Base-by-base conservation (phyloP, 1,139 yeast species). In the Geotrichum reessii region DNA sequence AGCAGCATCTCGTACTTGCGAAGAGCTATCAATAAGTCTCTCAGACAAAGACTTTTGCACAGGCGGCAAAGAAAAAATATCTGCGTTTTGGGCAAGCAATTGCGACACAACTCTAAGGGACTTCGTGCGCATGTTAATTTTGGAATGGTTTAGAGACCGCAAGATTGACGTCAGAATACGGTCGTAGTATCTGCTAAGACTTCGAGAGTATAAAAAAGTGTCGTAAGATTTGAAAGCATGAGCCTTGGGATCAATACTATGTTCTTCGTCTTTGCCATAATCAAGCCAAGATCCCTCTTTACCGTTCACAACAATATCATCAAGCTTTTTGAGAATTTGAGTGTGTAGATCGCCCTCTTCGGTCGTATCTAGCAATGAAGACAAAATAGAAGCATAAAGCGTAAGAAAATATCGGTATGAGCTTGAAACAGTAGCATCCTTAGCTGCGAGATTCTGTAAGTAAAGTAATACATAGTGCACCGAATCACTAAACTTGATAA, bases 1-100 rank as follows among this genome's bases (percentile, higher is more conserved):
- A 1, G 85, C 84, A 0, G 95, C 88, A 67, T 86, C 92, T 61
- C 91, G 78, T 0, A 89, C 93, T 57, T 85, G 78, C 0, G 95
- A 82, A 0, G 92, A 86, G 0, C 77, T 67, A 63, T 87, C 93
- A 5, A 68, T 71, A 46, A 89, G 72, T 55, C 84, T 73, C 9
- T 71, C 74, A 0, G 83, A 75, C 4, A 89, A 74, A 0, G 86
- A 77, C 8, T 73, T 74, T 63, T 80, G 84, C 4, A 88, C 79
- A 25, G 74, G 72, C 0, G 82, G 78, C 1, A 80, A 73, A 1
- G 77, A 69, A 49, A 87, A 70, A 40, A 87, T 71, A 0, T 73
- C 65, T 0, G 83, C 77, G 57, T 86, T 86, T 37, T 75, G 76
- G n/a, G 77, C 77, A 7, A 86, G 77, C 31, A 83, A 65, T 40